Evolutionary conservation across 805 yeast genomes (phyloP).

Genomic region (Hanseniaspora jakobsenii): DNA sequence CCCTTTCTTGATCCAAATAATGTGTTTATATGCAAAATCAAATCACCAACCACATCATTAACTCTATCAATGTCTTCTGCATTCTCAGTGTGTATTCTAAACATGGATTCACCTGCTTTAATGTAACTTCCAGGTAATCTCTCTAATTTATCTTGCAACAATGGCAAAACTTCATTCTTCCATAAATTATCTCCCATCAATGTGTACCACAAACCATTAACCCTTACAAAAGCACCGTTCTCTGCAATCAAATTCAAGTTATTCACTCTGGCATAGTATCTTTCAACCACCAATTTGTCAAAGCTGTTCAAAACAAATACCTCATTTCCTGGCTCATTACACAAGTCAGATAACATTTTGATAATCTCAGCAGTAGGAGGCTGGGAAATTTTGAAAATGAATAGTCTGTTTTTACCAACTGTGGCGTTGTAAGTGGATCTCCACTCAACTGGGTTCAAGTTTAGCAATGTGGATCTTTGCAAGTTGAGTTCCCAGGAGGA

Average conservation of each 20-base stretch:
- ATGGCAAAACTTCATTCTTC: constrained; percentile 27
- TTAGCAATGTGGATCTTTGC: constrained; percentile 29
- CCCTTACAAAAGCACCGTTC: constrained; percentile 68
- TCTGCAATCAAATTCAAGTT: constrained; percentile 79
- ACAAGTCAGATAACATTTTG: constrained; percentile 46
- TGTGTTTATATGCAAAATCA: constrained; percentile 73
- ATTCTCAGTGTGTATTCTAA: constrained; percentile 63
- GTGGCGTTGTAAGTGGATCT: constrained; percentile 24
- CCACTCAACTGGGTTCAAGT: constrained; percentile 26
- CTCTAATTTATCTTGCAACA: constrained; percentile 38
- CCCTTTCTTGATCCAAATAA: constrained; percentile 43
- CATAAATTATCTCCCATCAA: constrained; percentile 43
- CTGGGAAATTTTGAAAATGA: constrained; percentile 35
- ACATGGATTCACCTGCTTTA: constrained; percentile 61
- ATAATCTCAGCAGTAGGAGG: constrained; percentile 54
- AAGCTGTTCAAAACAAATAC: constrained; percentile 64
- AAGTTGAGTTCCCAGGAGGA: constrained; percentile 41
- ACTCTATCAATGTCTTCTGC: constrained; percentile 55
- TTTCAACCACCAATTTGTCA: constrained; percentile 51
- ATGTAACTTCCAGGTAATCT: constrained; percentile 69
- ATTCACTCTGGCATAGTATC: constrained; percentile 53
- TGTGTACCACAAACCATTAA: constrained; percentile 49
- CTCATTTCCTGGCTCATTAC: constrained; percentile 44
- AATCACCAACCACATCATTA: constrained; percentile 63
- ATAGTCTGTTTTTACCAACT: constrained; percentile 31